phyloP scores from a whole-genome alignment of 2,329 filamentous ascomycete genomes.

The Thelonectria discophora region DNA sequence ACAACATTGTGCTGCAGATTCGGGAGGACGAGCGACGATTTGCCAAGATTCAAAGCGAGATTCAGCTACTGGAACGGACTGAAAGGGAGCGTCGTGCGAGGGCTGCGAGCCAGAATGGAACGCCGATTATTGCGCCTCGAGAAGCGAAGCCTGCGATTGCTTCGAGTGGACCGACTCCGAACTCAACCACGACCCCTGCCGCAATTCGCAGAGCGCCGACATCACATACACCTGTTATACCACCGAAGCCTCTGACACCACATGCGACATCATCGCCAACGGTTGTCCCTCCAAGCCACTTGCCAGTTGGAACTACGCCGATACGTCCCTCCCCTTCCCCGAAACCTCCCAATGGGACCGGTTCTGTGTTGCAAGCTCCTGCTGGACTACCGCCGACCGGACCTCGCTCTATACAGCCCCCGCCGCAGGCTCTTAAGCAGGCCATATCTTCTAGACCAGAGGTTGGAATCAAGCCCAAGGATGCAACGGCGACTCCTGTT shows the following conservation, averaged over 20 bases:
- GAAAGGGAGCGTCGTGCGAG: constrained; percentile 50
- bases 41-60: constrained; percentile 70
- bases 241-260: constrained; percentile 45
- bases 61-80: constrained; percentile 70
- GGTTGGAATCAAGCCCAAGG: constrained; percentile 43
- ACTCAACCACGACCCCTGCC: constrained; percentile 30
- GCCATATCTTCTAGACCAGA: constrained; percentile 49
- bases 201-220: constrained; percentile 41
- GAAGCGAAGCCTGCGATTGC: constrained; percentile 43
- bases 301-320: constrained; percentile 42
- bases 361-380: constrained; percentile 51
- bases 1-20: constrained; percentile 74
- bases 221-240: constrained; percentile 47
- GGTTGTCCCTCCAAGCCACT: constrained; percentile 42
- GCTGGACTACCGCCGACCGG: constrained; percentile 45
- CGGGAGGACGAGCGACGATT: constrained; percentile 77
- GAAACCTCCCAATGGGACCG: constrained; percentile 43
- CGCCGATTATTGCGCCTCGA: constrained; percentile 46
- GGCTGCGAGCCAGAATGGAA: constrained; percentile 47
- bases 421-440: constrained; percentile 44
- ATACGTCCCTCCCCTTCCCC: constrained; percentile 43
- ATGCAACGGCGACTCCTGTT: constrained; percentile 36
- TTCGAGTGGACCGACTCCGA: constrained; percentile 36
- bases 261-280: constrained; percentile 38
- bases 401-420: constrained; percentile 46